Evolutionary conservation across 2,329 filamentous ascomycete species (phyloP).

Genomic region (Xylaria digitata): DNA sequence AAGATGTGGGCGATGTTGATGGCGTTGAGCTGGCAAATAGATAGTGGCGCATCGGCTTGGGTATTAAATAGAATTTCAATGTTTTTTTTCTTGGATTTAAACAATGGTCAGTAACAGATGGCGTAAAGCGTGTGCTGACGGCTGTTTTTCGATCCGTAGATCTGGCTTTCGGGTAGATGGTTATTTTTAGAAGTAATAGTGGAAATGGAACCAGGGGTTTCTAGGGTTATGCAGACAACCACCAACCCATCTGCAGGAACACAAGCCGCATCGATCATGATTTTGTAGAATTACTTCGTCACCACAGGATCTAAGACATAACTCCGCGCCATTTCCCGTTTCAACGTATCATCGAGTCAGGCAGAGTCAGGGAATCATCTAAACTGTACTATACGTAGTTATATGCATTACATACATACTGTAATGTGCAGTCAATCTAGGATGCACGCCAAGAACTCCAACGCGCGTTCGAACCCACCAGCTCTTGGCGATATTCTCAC

Average conservation of each 20-base stretch:
- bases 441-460: conserved; percentile 13
- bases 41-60: conserved; percentile 35
- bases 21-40: conserved; percentile 51
- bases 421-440: background rate
- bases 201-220: background rate
- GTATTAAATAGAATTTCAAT: conserved; percentile 21
- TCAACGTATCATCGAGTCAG: background rate
- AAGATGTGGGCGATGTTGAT: conserved; percentile 60
- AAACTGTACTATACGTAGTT: no score
- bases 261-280: background rate
- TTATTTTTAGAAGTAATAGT: conserved; percentile 7
- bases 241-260: background rate
- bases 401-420: background rate
- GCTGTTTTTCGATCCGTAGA: background rate
- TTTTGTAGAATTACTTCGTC: background rate
- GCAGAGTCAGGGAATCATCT: background rate
- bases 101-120: background rate
- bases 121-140: background rate
- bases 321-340: background rate
- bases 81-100: background rate
- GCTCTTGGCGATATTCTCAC: conserved; percentile 17
- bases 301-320: background rate
- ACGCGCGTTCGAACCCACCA: conserved; percentile 21
- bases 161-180: background rate
- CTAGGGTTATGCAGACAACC: background rate